Conservation (phyloP, 495 filamentous ascomycete genomes). For the Trichodelitschia bisporula region DNA sequence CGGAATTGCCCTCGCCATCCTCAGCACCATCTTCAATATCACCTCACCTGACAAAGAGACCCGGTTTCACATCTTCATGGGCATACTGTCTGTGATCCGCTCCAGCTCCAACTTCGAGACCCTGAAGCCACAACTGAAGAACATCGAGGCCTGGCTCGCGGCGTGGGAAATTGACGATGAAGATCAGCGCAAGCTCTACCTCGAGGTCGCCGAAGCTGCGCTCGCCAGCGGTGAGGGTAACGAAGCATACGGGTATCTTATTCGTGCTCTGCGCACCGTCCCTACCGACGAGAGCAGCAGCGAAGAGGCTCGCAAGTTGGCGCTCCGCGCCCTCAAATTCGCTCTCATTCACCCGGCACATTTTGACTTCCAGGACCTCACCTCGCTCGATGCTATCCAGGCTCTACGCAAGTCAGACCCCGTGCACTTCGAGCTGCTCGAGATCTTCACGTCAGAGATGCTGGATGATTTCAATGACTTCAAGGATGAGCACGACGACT, state of each 20-base stretch:
- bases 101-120: constrained; percentile 39
- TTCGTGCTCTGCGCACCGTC: constrained; percentile 65
- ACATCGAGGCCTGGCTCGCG: constrained; percentile 55
- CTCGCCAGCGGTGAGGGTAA: constrained; percentile 50
- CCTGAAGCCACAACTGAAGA: constrained; percentile 52
- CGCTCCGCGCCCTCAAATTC: constrained; percentile 59
- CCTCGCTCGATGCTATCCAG: constrained; percentile 63
- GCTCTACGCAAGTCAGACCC: constrained; percentile 62
- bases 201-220: constrained; percentile 55
- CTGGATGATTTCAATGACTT: constrained; percentile 92
- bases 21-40: constrained; percentile 95
- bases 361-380: constrained; percentile 88
- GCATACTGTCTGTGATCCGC: constrained; percentile 59
- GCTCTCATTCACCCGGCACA: constrained; percentile 52
- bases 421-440: constrained; percentile 67
- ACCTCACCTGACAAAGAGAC: constrained; percentile 43
- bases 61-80: constrained; percentile 71
- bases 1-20: constrained; percentile 58
- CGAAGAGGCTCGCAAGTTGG: constrained; percentile 52
- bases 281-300: constrained; percentile 42
- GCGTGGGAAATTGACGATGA: constrained; percentile 66
- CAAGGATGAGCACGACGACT: constrained; percentile 56
- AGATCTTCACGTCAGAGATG: constrained; percentile 80
- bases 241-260: constrained; percentile 55
- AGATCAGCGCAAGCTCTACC: constrained; percentile 56